Conservation (phyloP, 2,329 filamentous ascomycete genomes). For the Aciculosporium take region DNA sequence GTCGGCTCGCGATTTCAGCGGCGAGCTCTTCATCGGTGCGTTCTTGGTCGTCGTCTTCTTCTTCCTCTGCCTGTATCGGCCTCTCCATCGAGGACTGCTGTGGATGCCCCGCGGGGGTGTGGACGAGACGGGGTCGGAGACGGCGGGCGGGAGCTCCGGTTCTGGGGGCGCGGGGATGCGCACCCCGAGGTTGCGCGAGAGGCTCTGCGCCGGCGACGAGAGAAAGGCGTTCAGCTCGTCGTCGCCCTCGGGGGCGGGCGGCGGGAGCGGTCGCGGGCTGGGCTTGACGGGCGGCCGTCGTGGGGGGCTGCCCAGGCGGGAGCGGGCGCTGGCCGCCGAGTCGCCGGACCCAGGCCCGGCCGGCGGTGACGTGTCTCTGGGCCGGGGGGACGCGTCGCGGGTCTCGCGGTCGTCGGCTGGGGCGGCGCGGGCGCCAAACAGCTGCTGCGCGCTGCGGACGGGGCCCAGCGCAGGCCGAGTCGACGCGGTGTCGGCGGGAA, state of each 20-base stretch:
- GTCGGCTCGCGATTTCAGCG: conserved; percentile 30
- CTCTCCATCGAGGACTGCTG: conserved; percentile 36
- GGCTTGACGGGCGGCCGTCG: conserved; percentile 28
- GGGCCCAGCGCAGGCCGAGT: background rate
- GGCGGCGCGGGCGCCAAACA: background rate
- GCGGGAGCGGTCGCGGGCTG: conserved; percentile 32
- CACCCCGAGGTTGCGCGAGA: conserved; percentile 19
- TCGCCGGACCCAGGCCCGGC: conserved; percentile 7
- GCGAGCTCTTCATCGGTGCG: conserved; percentile 31
- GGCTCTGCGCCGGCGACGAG: conserved; percentile 15
- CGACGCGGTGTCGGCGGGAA: conserved; percentile 12
- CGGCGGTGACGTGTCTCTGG: conserved; percentile 9
- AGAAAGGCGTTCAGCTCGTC: conserved; percentile 19
- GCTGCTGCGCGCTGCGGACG: conserved; percentile 1
- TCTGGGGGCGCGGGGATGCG: conserved; percentile 27
- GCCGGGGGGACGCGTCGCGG: conserved; percentile 10
- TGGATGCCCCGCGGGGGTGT: conserved; percentile 46
- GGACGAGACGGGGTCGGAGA: conserved; percentile 37
- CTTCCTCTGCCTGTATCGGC: conserved; percentile 21
- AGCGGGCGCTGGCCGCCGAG: conserved; percentile 11
- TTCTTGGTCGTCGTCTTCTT: background rate
- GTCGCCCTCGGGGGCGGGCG: conserved; percentile 20
- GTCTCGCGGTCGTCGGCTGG: conserved; percentile 3
- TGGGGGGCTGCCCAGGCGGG: conserved; percentile 21
- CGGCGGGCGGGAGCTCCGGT: conserved; percentile 48